Conservation (phyloP, 768 basidiomycete species). For the Boletus rubescentipes region DNA sequence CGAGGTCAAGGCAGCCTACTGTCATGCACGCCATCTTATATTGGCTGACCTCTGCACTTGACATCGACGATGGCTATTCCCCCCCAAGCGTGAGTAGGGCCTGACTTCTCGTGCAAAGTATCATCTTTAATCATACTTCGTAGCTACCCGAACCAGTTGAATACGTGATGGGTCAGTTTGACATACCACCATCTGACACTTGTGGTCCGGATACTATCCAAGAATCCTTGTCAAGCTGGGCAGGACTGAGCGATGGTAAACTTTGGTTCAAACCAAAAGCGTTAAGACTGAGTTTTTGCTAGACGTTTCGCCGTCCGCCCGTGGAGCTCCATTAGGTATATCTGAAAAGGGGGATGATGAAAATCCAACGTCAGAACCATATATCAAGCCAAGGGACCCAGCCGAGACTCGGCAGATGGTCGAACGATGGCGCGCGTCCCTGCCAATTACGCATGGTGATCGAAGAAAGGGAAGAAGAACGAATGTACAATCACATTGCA, state of each 20-base stretch:
- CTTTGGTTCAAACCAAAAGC: not conserved
- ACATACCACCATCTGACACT: constrained; percentile 22
- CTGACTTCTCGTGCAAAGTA: not conserved
- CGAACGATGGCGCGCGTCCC: constrained; percentile 31
- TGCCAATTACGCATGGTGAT: constrained; percentile 15
- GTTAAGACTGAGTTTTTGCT: not conserved
- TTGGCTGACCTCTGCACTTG: constrained; percentile 56
- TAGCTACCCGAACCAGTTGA: constrained; percentile 33
- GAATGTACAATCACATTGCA: constrained; percentile 5
- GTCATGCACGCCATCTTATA: constrained; percentile 52
- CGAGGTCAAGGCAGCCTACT: constrained; percentile 43
- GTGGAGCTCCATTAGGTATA: constrained; percentile 10
- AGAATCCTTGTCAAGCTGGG: constrained; percentile 34
- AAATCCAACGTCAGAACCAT: constrained; percentile 8
- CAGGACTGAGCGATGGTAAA: constrained; percentile 29
- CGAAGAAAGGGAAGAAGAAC: constrained; percentile 15
- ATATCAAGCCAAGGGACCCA: constrained; percentile 23
- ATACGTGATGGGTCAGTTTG: constrained; percentile 31
- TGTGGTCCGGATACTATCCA: constrained; percentile 15
- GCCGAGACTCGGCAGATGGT: constrained; percentile 29
- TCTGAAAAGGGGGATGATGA: constrained; percentile 25
- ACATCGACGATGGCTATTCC: constrained; percentile 30
- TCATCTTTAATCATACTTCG: not conserved
- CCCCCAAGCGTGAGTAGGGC: constrained; percentile 22
- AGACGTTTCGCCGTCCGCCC: constrained; percentile 29